A percentile compares a stretch with the other conserved stretches of the same genome.
Evolutionary conservation across 2,329 filamentous ascomycete genomes (phyloP).

Genomic region (Clonostachys byssicola): DNA sequence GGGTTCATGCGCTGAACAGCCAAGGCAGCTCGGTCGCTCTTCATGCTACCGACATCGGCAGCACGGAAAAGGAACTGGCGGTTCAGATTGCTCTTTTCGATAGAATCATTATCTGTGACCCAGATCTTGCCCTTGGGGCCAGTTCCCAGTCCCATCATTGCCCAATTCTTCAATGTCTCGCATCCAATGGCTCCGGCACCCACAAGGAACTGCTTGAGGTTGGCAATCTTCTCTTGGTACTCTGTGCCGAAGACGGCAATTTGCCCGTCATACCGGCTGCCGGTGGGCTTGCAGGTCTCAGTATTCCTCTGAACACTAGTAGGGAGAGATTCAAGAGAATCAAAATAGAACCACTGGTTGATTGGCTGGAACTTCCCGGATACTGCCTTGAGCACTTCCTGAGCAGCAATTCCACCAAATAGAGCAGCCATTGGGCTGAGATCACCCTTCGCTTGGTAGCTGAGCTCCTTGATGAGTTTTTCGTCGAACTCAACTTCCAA

Average conservation of each 20-base stretch:
- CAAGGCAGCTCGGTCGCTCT: slow-evolving; percentile 88
- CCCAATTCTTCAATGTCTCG: slow-evolving; percentile 99
- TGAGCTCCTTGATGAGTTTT: slow-evolving; percentile 88
- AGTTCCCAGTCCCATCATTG: slow-evolving; percentile 92
- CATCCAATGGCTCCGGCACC: slow-evolving; percentile 96
- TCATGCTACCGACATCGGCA: slow-evolving; percentile 90
- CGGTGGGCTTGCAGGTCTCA: slow-evolving; percentile 81
- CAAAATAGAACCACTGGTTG: slow-evolving; percentile 94
- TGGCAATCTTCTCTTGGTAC: slow-evolving; percentile 89
- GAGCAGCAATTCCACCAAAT: slow-evolving; percentile 89
- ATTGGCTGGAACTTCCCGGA: slow-evolving; percentile 98
- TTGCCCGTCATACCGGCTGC: slow-evolving; percentile 90
- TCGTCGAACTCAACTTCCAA: slow-evolving; percentile 72
- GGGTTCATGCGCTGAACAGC: slow-evolving; percentile 97
- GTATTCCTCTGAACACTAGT: slow-evolving; percentile 70
- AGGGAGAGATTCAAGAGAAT: slow-evolving; percentile 93
- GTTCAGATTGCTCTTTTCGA: slow-evolving; percentile 98
- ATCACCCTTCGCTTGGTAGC: slow-evolving; percentile 90
- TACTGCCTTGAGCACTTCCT: slow-evolving; percentile 94
- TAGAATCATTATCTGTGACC: slow-evolving; percentile 97
- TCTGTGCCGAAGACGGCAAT: slow-evolving; percentile 94
- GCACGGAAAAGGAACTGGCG: slow-evolving; percentile 93
- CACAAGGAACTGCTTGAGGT: slow-evolving; percentile 89
- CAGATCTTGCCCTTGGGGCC: slow-evolving; percentile 85
- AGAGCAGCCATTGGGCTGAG: slow-evolving; percentile 89